phyloP scores from a whole-genome alignment of 169 alveolate genomes.

The Plasmodium inui region DNA sequence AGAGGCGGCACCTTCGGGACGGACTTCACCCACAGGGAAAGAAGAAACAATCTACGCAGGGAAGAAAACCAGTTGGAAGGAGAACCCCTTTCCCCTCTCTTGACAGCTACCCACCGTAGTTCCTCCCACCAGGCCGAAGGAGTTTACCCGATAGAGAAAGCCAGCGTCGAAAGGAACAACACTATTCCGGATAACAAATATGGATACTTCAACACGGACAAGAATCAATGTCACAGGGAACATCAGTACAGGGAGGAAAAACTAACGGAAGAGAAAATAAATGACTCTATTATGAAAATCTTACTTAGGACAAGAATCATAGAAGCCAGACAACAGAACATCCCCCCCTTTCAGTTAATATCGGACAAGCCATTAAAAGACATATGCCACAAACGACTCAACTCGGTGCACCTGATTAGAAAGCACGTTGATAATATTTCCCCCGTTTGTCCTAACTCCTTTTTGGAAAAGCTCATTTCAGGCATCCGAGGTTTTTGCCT shows the following conservation, averaged over 20 bases:
- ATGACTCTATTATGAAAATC: constrained; percentile 51
- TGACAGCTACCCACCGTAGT: background rate
- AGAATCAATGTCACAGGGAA: background rate
- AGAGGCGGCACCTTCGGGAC: background rate
- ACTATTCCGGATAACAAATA: constrained; percentile 13
- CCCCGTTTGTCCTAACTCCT: constrained; percentile 58
- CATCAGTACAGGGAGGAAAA: constrained; percentile 18
- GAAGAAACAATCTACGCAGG: background rate
- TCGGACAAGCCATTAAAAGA: constrained; percentile 75
- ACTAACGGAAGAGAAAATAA: constrained; percentile 47
- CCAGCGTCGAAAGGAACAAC: background rate
- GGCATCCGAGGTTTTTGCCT: constrained; percentile 72
- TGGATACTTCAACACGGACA: constrained; percentile 33
- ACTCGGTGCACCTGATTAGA: constrained; percentile 42
- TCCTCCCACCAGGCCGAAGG: background rate
- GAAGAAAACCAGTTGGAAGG: background rate
- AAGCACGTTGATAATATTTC: constrained; percentile 68
- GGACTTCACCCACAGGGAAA: background rate
- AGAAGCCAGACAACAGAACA: constrained; percentile 75
- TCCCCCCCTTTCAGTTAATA: constrained; percentile 74
- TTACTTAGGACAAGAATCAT: constrained; percentile 65
- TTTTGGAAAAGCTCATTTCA: constrained; percentile 50
- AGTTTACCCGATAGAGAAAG: background rate
- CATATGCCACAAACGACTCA: constrained; percentile 58
- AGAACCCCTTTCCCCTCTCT: background rate